phyloP scores from a whole-genome alignment of 495 filamentous ascomycete species.

The Recurvomyces mirabilis region DNA sequence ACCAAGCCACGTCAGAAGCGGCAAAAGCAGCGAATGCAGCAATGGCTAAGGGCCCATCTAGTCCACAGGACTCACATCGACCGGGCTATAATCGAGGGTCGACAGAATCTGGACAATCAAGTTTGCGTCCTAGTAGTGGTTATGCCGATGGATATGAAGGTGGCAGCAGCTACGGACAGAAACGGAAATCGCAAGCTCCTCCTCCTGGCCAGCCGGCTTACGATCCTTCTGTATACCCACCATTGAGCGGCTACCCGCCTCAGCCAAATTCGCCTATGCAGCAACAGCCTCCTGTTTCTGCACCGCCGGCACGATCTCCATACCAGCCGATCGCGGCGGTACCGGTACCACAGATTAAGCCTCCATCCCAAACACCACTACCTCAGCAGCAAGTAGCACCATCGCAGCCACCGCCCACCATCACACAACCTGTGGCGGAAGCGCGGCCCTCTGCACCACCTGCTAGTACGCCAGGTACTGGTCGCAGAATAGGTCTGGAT shows the following conservation, averaged over 20 bases:
- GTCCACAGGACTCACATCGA: conserved; percentile 25
- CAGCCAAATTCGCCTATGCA: conserved; percentile 5
- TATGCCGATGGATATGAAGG: conserved; percentile 11
- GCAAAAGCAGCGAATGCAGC: conserved; percentile 36
- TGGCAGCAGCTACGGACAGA: conserved; percentile 7
- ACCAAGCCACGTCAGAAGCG: too few species aligned
- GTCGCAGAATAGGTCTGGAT: conserved; percentile 79
- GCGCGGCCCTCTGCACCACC: conserved; percentile 23
- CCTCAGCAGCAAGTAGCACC: conserved; percentile 5
- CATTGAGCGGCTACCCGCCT: conserved; percentile 38
- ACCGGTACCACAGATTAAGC: conserved; percentile 21
- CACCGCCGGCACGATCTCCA: conserved; percentile 29
- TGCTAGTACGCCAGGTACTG: conserved; percentile 43
- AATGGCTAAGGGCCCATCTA: conserved; percentile 33
- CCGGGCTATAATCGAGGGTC: conserved; percentile 32
- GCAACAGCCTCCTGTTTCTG: conserved; percentile 22
- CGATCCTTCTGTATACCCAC: conserved; percentile 61
- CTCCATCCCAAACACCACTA: conserved; percentile 12
- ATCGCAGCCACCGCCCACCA: conserved; percentile 34
- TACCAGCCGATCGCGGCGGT: conserved; percentile 37
- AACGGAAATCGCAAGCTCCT: neutral
- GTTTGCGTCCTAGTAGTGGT: conserved; percentile 6
- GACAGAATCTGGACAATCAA: conserved; percentile 33
- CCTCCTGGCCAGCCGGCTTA: conserved; percentile 49
- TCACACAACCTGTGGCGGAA: conserved; percentile 34